These are phyloP conservation scores for Lagenidium sp. DNA, from an alignment of 352 stramenopile genomes.

Conservation along the genomic window DNA sequence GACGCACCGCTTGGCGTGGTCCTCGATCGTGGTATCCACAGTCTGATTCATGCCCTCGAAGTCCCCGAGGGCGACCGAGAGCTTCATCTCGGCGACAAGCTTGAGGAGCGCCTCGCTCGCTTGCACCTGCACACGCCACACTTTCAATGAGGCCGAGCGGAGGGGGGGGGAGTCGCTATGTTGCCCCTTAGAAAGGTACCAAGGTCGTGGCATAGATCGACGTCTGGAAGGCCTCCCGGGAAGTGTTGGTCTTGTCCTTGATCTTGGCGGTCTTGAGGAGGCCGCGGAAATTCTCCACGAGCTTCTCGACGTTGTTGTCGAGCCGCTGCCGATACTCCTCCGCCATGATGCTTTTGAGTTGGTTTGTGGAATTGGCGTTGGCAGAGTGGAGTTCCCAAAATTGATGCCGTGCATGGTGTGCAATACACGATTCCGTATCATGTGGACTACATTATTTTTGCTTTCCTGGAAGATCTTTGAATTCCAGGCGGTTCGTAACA, in stretches of 20 bases:
- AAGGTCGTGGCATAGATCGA: constrained; percentile 77
- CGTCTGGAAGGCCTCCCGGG: constrained; percentile 70
- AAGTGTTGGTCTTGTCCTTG: constrained; percentile 75
- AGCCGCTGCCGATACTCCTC: constrained; percentile 80
- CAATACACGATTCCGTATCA: too few relatives aligned
- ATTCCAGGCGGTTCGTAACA: too few relatives aligned
- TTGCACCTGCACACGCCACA: constrained; percentile 27
- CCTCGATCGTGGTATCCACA: constrained; percentile 60
- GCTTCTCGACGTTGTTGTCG: constrained; percentile 84
- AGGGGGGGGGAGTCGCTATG: too few relatives aligned
- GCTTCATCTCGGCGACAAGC: constrained; percentile 76
- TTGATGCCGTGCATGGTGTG: too few relatives aligned
- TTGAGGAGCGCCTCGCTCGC: constrained; percentile 75
- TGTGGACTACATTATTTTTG: constrained; percentile 3
- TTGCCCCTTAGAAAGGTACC: too few relatives aligned
- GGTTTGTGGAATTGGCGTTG: too few relatives aligned
- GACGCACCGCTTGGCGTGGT: constrained; percentile 50
- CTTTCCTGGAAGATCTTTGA: background rate
- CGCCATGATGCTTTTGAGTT: constrained; percentile 33
- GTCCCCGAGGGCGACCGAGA: constrained; percentile 65
- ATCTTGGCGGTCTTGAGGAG: constrained; percentile 76
- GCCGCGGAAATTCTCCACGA: constrained; percentile 84
- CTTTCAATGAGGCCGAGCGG: too few relatives aligned
- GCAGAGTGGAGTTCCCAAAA: too few relatives aligned
- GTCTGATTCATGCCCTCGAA: constrained; percentile 85